Evolutionary conservation across 73 alveolate genomes (phyloP).

Genomic region (Diophrys appendiculata): DNA sequence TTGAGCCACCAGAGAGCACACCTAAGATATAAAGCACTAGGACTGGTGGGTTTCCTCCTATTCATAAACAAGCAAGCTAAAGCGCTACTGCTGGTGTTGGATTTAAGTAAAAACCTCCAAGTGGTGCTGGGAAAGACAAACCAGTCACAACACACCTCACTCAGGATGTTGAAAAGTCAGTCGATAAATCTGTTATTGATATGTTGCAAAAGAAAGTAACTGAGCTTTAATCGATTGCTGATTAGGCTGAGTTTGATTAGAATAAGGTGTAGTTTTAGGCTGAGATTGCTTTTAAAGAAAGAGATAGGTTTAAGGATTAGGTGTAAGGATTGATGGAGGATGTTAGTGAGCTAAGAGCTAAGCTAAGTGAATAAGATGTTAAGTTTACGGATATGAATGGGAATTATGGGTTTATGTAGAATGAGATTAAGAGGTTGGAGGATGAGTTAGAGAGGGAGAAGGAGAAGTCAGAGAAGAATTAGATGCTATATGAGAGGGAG

Average conservation of each 20-base stretch:
- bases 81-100: background rate
- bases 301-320: background rate
- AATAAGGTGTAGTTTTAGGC: background rate
- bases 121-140: background rate
- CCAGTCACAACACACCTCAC: background rate
- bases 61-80: too few relatives aligned
- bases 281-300: background rate
- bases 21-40: too few relatives aligned
- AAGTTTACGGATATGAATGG: background rate
- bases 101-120: background rate
- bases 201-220: background rate
- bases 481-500: background rate
- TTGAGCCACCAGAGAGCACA: too few relatives aligned
- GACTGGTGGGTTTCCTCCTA: background rate
- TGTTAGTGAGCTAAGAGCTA: background rate
- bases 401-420: background rate
- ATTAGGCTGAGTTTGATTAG: background rate
- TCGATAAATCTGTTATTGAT: background rate
- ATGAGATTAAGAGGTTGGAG: background rate
- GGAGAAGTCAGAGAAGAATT: background rate
- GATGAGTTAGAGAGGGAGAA: background rate
- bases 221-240: background rate
- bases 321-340: background rate
- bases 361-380: background rate
- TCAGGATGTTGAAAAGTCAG: background rate